Conservation (phyloP, 257 asterid genomes). For the Echium plantagineum region DNA sequence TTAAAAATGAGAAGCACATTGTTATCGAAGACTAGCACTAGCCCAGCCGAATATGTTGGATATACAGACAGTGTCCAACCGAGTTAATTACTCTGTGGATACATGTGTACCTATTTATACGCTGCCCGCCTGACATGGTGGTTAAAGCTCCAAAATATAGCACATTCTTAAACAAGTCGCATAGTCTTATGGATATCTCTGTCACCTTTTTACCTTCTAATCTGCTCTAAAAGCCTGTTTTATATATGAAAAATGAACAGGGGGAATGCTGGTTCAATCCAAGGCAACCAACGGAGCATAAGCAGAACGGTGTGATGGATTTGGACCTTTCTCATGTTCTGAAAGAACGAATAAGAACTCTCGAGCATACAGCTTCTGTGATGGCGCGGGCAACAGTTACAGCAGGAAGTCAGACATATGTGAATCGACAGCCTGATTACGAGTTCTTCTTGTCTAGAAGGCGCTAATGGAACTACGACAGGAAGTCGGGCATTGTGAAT, state of each 20-base stretch:
- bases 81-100: neutral
- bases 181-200: neutral
- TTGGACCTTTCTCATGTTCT: slow-evolving; percentile 4
- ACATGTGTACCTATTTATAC: neutral
- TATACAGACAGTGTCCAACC: neutral
- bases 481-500: neutral
- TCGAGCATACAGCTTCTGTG: slow-evolving; percentile 16
- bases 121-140: neutral
- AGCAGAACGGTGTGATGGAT: slow-evolving; percentile 1
- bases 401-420: slow-evolving; percentile 4
- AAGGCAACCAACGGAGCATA: slow-evolving; percentile 6
- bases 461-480: neutral
- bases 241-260: slow-evolving; percentile 9
- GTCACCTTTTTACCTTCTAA: neutral
- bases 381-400: slow-evolving; percentile 18
- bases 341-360: slow-evolving; percentile 15
- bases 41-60: neutral
- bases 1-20: neutral
- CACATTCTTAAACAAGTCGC: too few relatives aligned
- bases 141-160: neutral
- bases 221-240: neutral
- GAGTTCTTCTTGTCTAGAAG: slow-evolving; percentile 23
- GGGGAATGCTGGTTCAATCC: slow-evolving; percentile 27
- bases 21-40: neutral
- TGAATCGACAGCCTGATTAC: slow-evolving; percentile 21